Percentiles rank a stretch among this genome's conserved stretches.
phyloP scores from a whole-genome alignment of 257 asterid species.

The Solanum corneliomulleri region DNA sequence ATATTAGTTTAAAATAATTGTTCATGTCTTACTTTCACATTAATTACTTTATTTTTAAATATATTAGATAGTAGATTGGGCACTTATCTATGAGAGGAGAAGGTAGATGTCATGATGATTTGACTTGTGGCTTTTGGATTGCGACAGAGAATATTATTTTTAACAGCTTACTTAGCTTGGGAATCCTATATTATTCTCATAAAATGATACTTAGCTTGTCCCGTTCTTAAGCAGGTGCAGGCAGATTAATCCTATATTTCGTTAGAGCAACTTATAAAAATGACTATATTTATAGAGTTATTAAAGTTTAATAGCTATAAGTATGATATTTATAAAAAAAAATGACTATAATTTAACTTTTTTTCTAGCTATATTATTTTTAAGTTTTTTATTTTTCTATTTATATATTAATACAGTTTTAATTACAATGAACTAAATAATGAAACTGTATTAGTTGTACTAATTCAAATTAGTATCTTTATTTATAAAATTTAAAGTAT shows the following conservation, averaged over 20 bases:
- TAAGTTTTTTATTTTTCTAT: no score
- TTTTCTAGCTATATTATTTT: no score
- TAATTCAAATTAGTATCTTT: no score
- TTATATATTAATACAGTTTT: no score
- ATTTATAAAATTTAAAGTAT: no score
- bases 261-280: not conserved
- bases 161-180: not conserved
- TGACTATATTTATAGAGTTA: no score
- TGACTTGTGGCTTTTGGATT: not conserved
- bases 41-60: not conserved
- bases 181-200: not conserved
- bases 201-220: not conserved
- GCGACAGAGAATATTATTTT: not conserved
- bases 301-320: no score
- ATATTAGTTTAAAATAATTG: not conserved
- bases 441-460: no score
- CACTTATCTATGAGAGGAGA: not conserved
- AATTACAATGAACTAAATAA: no score
- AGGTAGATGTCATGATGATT: not conserved
- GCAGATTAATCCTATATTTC: not conserved
- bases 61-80: not conserved
- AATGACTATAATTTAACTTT: no score
- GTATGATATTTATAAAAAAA: no score
- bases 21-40: not conserved
- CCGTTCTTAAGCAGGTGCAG: not conserved